Evolutionary conservation across 257 asterid species (phyloP).

Genomic region (Scutellaria barbata): DNA sequence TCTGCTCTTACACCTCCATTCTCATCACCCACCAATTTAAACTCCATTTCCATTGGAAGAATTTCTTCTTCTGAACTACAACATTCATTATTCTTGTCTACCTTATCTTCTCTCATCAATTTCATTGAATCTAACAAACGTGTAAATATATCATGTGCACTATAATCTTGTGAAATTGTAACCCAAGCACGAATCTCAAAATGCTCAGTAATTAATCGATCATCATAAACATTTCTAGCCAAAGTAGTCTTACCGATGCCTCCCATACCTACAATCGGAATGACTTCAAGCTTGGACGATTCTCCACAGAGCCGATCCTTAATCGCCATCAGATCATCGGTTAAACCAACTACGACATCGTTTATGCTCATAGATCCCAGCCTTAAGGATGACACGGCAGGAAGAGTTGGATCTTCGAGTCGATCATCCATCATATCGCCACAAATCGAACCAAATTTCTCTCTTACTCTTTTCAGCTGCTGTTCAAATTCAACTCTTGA

Average conservation of each 20-base stretch:
- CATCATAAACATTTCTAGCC: neutral
- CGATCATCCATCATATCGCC: constrained; percentile 11
- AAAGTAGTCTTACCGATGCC: constrained; percentile 37
- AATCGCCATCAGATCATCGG: neutral
- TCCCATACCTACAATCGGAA: constrained; percentile 28
- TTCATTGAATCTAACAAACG: neutral
- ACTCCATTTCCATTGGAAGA: neutral
- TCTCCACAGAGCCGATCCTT: constrained; percentile 23
- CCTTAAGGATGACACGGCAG: neutral
- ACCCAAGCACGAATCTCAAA: constrained; percentile 20
- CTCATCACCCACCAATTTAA: neutral
- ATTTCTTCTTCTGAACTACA: too few relatives aligned
- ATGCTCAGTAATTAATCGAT: neutral
- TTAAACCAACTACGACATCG: neutral
- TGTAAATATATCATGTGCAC: neutral
- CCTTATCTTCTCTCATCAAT: too few relatives aligned
- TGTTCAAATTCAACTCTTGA: neutral
- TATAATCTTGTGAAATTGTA: constrained; percentile 2
- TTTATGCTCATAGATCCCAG: neutral
- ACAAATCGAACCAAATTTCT: neutral
- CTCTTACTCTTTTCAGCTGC: neutral
- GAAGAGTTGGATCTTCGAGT: neutral
- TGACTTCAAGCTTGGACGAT: constrained; percentile 24
- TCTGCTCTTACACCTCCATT: neutral
- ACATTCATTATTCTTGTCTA: neutral